Conservation (phyloP, 2,329 filamentous ascomycete genomes). For the Venturia nashicola region DNA sequence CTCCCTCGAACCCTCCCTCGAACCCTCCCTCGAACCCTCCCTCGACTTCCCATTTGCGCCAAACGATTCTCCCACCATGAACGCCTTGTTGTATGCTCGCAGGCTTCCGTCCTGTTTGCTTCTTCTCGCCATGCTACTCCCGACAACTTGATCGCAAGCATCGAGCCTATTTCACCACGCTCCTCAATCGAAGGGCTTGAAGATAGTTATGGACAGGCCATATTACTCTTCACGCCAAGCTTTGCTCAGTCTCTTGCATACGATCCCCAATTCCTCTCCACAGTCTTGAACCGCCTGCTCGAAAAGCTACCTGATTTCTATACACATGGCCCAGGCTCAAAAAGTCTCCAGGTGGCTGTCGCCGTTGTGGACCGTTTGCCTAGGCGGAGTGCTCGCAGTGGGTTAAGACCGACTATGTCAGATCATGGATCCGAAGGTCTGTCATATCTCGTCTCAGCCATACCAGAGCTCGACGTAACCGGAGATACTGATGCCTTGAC, state of each 20-base stretch:
- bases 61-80: background rate
- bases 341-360: background rate
- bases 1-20: background rate
- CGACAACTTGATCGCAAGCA: conserved; percentile 2
- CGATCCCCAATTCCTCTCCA: background rate
- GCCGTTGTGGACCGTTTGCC: conserved; percentile 27
- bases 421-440: conserved; percentile 21
- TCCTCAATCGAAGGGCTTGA: background rate
- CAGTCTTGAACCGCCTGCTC: background rate
- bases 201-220: background rate
- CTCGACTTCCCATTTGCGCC: background rate
- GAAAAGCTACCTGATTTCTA: background rate
- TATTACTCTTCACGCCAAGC: conserved; percentile 5
- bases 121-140: background rate
- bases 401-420: background rate
- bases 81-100: background rate
- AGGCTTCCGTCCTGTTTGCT: background rate
- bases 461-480: background rate
- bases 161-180: background rate
- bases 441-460: conserved; percentile 16
- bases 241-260: conserved; percentile 3
- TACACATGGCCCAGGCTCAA: background rate
- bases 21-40: background rate
- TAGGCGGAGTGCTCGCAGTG: conserved; percentile 10
- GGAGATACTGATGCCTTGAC: background rate